phyloP scores from a whole-genome alignment of 768 basidiomycete species.

The Auricularia sp. region DNA sequence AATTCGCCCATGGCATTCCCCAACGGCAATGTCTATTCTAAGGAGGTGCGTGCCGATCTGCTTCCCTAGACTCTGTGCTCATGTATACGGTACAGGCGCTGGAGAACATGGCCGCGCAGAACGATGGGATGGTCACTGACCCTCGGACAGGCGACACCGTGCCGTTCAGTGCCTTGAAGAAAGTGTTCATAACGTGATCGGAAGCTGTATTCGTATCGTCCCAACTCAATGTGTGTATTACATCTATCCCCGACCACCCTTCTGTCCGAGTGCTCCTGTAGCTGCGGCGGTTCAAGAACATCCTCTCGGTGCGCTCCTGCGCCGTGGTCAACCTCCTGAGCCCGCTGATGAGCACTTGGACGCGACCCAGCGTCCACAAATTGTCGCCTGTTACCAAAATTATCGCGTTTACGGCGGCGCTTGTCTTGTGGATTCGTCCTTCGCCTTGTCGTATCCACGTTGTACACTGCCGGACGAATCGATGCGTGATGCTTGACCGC shows the following conservation, averaged over 20 bases:
- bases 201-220: too few relatives aligned
- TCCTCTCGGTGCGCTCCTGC: too few relatives aligned
- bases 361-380: too few relatives aligned
- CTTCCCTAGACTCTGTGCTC: neutral
- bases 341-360: too few relatives aligned
- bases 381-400: too few relatives aligned
- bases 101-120: constrained; percentile 76
- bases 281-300: too few relatives aligned
- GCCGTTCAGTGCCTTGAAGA: constrained; percentile 57
- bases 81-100: constrained; percentile 46
- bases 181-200: constrained; percentile 77
- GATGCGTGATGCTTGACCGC: too few relatives aligned
- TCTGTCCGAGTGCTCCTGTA: too few relatives aligned
- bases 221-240: neutral
- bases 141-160: constrained; percentile 63
- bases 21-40: constrained; percentile 87
- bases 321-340: too few relatives aligned
- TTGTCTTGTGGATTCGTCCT: too few relatives aligned
- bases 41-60: constrained; percentile 39
- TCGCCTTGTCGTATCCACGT: neutral
- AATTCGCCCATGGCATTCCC: constrained; percentile 90
- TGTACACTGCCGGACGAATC: too few relatives aligned
- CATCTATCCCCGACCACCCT: neutral
- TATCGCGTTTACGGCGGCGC: too few relatives aligned
- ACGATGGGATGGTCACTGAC: constrained; percentile 73